These are phyloP conservation scores for Verticillium zaregamsianum DNA, from an alignment of 2,329 filamentous ascomycete species.

Conservation along the genomic window DNA sequence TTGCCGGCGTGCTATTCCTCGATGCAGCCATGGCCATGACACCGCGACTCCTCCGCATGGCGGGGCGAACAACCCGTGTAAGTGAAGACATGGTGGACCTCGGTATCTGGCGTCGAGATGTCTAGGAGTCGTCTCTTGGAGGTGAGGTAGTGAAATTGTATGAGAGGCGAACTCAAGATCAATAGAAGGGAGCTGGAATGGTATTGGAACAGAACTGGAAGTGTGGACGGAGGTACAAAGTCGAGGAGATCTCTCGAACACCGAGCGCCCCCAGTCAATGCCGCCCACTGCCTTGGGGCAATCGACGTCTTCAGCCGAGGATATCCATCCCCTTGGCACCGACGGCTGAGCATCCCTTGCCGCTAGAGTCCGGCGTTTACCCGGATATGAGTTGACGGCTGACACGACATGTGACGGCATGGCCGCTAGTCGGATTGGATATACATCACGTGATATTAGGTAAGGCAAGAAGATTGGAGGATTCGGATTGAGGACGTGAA, in stretches of 20 bases:
- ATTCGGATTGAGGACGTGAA: background rate
- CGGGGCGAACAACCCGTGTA: slow-evolving; percentile 46
- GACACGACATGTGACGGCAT: background rate
- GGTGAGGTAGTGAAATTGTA: background rate
- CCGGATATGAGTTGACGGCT: background rate
- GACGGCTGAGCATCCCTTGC: background rate
- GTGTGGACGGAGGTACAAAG: background rate
- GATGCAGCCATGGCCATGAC: slow-evolving; percentile 18
- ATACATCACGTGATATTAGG: background rate
- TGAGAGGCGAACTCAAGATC: background rate
- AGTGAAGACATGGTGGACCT: slow-evolving; percentile 43
- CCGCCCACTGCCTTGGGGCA: background rate
- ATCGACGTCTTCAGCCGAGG: slow-evolving; percentile 13
- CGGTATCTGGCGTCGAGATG: background rate
- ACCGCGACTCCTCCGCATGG: slow-evolving; percentile 39
- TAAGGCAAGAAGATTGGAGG: background rate
- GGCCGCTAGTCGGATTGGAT: background rate
- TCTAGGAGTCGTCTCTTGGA: background rate
- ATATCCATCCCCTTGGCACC: slow-evolving; percentile 15
- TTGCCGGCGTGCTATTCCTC: slow-evolving; percentile 16
- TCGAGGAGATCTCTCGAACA: background rate
- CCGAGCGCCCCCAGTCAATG: background rate
- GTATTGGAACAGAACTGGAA: background rate
- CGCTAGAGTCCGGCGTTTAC: slow-evolving; percentile 1
- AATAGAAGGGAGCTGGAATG: background rate